These are phyloP conservation scores for Crithidia brevicula DNA, from an alignment of 208 protist species.

Conservation along the genomic window DNA sequence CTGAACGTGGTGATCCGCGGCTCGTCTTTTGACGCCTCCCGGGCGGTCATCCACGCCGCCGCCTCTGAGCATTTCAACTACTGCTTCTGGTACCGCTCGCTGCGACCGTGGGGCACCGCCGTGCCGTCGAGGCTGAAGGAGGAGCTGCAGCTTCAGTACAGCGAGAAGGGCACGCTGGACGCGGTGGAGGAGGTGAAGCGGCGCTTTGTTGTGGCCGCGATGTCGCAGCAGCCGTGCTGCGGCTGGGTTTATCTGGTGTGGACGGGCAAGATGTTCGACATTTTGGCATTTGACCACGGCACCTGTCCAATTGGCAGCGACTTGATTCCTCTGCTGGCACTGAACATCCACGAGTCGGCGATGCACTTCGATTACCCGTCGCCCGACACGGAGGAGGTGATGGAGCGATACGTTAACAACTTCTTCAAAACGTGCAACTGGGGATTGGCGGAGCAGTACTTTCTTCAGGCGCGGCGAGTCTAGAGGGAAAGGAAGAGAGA, in stretches of 20 bases:
- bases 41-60: slow-evolving; percentile 65
- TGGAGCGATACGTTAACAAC: slow-evolving; percentile 80
- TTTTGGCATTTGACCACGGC: slow-evolving; percentile 79
- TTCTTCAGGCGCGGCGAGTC: slow-evolving; percentile 30
- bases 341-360: slow-evolving; percentile 79
- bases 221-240: slow-evolving; percentile 61
- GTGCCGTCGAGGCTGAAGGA: slow-evolving; percentile 70
- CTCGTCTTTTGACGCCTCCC: slow-evolving; percentile 82
- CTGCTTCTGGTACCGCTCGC: slow-evolving; percentile 90
- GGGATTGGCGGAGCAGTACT: slow-evolving; percentile 70
- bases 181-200: slow-evolving; percentile 69
- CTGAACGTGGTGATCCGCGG: slow-evolving; percentile 81
- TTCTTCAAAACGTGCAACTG: slow-evolving; percentile 92
- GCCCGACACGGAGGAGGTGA: slow-evolving; percentile 7
- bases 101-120: slow-evolving; percentile 81
- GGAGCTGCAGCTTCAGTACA: slow-evolving; percentile 78
- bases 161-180: slow-evolving; percentile 58
- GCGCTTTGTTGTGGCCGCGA: slow-evolving; percentile 48
- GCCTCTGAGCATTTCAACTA: slow-evolving; percentile 92
- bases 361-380: slow-evolving; percentile 64
- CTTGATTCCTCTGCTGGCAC: slow-evolving; percentile 72
- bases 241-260: slow-evolving; percentile 90
- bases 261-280: slow-evolving; percentile 81
- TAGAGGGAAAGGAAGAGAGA: background rate
- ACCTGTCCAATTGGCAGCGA: slow-evolving; percentile 77